Percentiles rank a stretch among this genome's conserved stretches.
phyloP scores from a whole-genome alignment of 1,284 basidiomycete genomes.

The Ustilago shanxiensis region DNA sequence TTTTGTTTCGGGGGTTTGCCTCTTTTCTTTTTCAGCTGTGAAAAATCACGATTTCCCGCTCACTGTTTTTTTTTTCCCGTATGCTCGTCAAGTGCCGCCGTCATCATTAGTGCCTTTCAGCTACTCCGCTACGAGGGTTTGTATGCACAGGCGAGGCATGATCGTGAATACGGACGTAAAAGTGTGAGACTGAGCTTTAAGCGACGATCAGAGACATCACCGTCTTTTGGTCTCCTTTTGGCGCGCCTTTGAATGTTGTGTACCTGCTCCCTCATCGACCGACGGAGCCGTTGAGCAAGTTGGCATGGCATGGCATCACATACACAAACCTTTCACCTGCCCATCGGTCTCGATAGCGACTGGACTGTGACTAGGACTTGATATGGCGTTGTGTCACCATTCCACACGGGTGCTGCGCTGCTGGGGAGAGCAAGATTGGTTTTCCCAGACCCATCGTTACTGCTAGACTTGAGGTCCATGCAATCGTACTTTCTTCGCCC shows the following conservation, averaged over 20 bases:
- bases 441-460: background rate
- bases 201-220: constrained; percentile 10
- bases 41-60: constrained; percentile 1
- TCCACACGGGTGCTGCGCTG: too few species aligned
- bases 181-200: background rate
- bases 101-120: constrained; percentile 1
- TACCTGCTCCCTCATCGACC: background rate
- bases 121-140: background rate
- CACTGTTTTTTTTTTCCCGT: background rate
- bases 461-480: background rate
- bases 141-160: background rate
- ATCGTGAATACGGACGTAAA: background rate
- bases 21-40: background rate
- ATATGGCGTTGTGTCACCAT: too few species aligned
- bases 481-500: background rate
- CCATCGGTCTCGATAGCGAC: too few species aligned
- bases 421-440: background rate
- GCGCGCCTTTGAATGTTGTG: constrained; percentile 6
- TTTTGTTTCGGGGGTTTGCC: constrained; percentile 3
- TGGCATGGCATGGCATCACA: background rate
- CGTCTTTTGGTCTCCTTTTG: constrained; percentile 2
- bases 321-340: background rate
- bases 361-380: too few species aligned
- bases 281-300: constrained; percentile 7
- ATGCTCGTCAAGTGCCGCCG: constrained; percentile 22